Conservation (phyloP, 169 alveolate genomes). For the Eimeria acervulina region DNA sequence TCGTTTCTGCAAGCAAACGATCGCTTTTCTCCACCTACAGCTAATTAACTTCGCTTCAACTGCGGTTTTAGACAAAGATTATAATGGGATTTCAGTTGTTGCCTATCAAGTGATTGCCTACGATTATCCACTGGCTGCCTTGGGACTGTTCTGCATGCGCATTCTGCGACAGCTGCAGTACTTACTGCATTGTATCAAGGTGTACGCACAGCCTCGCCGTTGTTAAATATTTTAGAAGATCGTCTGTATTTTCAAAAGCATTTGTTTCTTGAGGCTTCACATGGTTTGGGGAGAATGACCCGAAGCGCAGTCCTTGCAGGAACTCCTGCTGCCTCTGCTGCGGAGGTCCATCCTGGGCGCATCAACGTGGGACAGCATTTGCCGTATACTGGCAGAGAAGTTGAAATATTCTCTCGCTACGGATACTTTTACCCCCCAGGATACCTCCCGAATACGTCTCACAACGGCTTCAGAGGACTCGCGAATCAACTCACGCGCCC, state of each 20-base stretch:
- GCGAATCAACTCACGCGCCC: constrained; percentile 16
- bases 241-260: background rate
- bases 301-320: constrained; percentile 15
- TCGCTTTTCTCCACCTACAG: background rate
- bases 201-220: background rate
- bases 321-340: constrained; percentile 44
- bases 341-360: constrained; percentile 67
- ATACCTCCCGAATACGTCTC: constrained; percentile 66
- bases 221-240: background rate
- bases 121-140: background rate
- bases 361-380: constrained; percentile 77
- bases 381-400: constrained; percentile 82
- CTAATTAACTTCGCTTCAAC: background rate
- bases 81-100: background rate
- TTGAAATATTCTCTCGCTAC: constrained; percentile 78
- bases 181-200: background rate
- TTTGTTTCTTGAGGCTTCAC: background rate
- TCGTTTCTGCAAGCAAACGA: background rate
- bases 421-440: constrained; percentile 80
- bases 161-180: background rate
- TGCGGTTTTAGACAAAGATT: background rate
- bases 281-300: constrained; percentile 28
- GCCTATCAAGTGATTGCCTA: background rate
- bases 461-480: constrained; percentile 27
- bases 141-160: background rate